Evolutionary conservation across 441 rosid species (phyloP).

Genomic region (Theobroma grandiflorum): DNA sequence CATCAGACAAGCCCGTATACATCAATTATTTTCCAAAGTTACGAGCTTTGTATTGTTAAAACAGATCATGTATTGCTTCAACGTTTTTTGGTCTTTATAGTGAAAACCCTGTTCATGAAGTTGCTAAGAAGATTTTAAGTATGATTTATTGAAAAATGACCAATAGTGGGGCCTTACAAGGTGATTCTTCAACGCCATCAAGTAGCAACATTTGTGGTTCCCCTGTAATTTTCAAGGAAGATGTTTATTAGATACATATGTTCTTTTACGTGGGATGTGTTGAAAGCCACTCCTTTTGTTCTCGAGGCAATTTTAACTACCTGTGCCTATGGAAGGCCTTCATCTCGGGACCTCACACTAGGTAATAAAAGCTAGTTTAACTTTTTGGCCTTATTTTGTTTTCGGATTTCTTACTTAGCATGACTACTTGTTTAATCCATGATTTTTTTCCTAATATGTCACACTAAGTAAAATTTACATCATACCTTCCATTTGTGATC

Average conservation of each 20-base stretch:
- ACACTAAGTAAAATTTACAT: too few species aligned
- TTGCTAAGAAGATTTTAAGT: slow-evolving; percentile 36
- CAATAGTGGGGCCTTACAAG: slow-evolving; percentile 40
- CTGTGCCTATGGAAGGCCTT: slow-evolving; percentile 73
- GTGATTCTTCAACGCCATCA: slow-evolving; percentile 50
- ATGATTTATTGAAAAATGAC: slow-evolving; percentile 58
- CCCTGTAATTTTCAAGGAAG: slow-evolving; percentile 49
- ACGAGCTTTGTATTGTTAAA: slow-evolving; percentile 74
- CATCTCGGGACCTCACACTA: slow-evolving; percentile 72
- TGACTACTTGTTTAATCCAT: too few species aligned
- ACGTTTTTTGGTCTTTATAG: slow-evolving; percentile 53
- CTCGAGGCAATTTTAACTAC: slow-evolving; percentile 75
- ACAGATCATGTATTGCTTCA: slow-evolving; percentile 62
- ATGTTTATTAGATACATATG: slow-evolving; percentile 54
- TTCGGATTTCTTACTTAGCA: not conserved
- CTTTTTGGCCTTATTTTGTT: slow-evolving; percentile 15
- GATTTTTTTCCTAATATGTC: not conserved
- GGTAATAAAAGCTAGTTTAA: slow-evolving; percentile 38
- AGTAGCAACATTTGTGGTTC: slow-evolving; percentile 49
- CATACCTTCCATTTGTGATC: not conserved
- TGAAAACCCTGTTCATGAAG: slow-evolving; percentile 69
- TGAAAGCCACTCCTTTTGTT: slow-evolving; percentile 74
- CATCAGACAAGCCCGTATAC: slow-evolving; percentile 48
- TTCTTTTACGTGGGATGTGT: slow-evolving; percentile 77
- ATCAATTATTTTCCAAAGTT: slow-evolving; percentile 63